Percentiles rank a stretch among this genome's conserved stretches.
These are phyloP conservation scores for Tolypocladium endophyticum DNA, from an alignment of 2,329 filamentous ascomycete genomes.

Conservation along the genomic window DNA sequence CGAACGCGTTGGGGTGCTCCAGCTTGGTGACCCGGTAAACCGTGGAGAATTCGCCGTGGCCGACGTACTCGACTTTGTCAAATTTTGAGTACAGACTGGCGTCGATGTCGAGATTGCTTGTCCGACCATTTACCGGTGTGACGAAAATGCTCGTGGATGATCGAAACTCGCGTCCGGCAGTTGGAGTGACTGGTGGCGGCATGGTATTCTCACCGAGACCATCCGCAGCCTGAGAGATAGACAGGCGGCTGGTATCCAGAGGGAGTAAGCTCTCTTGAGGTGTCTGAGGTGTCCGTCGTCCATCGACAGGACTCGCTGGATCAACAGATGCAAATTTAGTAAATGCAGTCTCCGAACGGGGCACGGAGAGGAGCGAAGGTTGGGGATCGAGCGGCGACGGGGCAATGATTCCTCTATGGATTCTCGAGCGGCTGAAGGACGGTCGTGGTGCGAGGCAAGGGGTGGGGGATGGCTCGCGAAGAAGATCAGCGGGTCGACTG, in stretches of 20 bases:
- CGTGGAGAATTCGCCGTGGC: conserved; percentile 85
- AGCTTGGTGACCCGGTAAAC: conserved; percentile 66
- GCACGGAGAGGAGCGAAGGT: conserved; percentile 13
- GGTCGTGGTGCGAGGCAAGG: conserved; percentile 22
- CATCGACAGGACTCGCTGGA: conserved; percentile 53
- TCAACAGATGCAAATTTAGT: conserved; percentile 37
- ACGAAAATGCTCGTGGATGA: conserved; percentile 47
- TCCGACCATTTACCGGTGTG: conserved; percentile 58
- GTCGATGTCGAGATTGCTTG: conserved; percentile 62
- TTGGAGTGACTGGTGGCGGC: conserved; percentile 68
- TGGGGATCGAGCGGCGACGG: conserved; percentile 22
- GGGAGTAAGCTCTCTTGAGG: conserved; percentile 66
- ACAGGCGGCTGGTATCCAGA: conserved; percentile 71
- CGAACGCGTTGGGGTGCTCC: conserved; percentile 20
- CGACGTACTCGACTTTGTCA: conserved; percentile 67
- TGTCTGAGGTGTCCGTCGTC: conserved; percentile 60
- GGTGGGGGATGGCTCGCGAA: conserved; percentile 19
- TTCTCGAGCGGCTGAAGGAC: conserved; percentile 24
- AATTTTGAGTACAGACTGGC: conserved; percentile 65
- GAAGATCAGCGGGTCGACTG: conserved; percentile 16
- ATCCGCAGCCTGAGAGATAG: conserved; percentile 57
- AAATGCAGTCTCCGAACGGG: conserved; percentile 28
- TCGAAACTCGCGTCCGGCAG: conserved; percentile 42
- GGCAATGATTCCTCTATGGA: conserved; percentile 17
- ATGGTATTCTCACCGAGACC: conserved; percentile 21